Evolutionary conservation across 2,329 filamentous ascomycete genomes (phyloP), one percentile per base, ranked within the genome.

Genomic region (Fusarium sp.): DNA sequence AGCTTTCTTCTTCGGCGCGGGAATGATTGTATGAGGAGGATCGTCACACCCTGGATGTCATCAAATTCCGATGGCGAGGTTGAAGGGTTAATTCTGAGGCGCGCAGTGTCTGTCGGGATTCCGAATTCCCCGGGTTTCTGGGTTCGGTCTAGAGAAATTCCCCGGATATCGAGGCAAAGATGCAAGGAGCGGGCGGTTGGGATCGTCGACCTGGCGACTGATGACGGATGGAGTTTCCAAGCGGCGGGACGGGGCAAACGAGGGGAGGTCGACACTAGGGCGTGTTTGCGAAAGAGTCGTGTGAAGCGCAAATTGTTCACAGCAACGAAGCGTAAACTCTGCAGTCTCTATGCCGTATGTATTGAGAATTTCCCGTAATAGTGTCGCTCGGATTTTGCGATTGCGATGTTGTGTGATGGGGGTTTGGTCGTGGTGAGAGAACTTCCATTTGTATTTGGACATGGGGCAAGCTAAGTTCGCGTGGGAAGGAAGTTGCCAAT

Each of bases 331-430:
- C 49, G 56, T 34, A 36, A 58, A 39, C 39, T 50, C 24, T 53
- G 38, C n/a, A 22, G 34, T 18, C 43, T 45, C n/a, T 52, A 50
- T 44, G 38, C 38, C 34, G 40, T 56, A 49, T 39, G 31, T 28
- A 44, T 39, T 31, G 8, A 36, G 45, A 33, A 20, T 38, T 55
- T 48, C 38, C 36, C 28, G 44, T 52, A 57, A 57, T 42, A 39
- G 15, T 15, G 58, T 36, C 50, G 57, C 44, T 54, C 55, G 61
- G 52, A 46, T 50, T 62, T 65, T 64, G 58, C 43, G 63, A 51
- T 65, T 64, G 56, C 56, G 64, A 61, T 70, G 58, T 69, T 69
- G 70, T 75, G 67, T 63, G 72, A 52, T 67, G 68, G 61, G 59
- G 63, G 65, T 63, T 72, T 72, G 65, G 34, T 50, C 38, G 58